These are phyloP conservation scores for Candida saitoana DNA, from an alignment of 805 yeast species.

Conservation along the genomic window DNA sequence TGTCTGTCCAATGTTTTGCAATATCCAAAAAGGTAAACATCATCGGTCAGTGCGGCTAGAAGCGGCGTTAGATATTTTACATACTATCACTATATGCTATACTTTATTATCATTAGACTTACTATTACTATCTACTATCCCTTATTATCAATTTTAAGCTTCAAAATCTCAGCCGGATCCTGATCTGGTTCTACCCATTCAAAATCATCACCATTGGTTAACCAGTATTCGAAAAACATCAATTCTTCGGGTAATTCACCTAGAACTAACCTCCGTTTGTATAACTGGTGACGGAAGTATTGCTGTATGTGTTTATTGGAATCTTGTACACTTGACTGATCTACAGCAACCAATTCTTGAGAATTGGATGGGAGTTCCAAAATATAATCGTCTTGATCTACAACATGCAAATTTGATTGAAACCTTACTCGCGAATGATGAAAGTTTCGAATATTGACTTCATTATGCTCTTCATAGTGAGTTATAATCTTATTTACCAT, in stretches of 20 bases:
- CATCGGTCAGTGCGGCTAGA: neutral
- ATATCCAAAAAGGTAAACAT: neutral
- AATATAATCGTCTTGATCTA: slow-evolving; percentile 18
- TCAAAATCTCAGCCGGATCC: slow-evolving; percentile 38
- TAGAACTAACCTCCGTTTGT: slow-evolving; percentile 29
- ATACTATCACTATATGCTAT: neutral
- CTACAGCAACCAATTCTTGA: neutral
- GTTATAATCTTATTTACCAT: slow-evolving; percentile 31
- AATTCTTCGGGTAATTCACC: slow-evolving; percentile 34
- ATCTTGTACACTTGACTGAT: neutral
- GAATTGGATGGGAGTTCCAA: slow-evolving; percentile 19
- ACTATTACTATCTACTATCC: neutral
- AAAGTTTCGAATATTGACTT: slow-evolving; percentile 36
- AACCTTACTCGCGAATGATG: slow-evolving; percentile 29
- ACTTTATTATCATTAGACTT: slow-evolving; percentile 5
- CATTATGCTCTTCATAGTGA: slow-evolving; percentile 41
- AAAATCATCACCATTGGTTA: slow-evolving; percentile 31
- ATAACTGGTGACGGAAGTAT: slow-evolving; percentile 21
- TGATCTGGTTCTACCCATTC: slow-evolving; percentile 46
- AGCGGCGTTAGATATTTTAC: too few species aligned
- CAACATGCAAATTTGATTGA: slow-evolving; percentile 14
- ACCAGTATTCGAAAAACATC: slow-evolving; percentile 35
- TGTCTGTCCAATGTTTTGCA: neutral
- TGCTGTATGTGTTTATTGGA: slow-evolving; percentile 12
- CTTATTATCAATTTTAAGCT: slow-evolving; percentile 11